Evolutionary conservation across 345 rosid genomes (phyloP).

Genomic region (Citrus cavaleriei): DNA sequence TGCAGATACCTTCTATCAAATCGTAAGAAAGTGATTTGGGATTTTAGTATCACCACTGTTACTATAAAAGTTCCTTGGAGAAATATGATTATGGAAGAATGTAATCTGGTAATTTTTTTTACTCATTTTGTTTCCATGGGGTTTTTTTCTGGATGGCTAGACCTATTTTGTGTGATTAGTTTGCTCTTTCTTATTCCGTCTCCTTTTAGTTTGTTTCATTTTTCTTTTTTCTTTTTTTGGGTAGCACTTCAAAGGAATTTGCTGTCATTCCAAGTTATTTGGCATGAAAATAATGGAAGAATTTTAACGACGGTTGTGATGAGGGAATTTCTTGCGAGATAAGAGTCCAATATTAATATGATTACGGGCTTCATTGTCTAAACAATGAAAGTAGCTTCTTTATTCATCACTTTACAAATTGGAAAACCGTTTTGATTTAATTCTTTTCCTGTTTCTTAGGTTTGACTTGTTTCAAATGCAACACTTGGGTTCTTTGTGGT

Average conservation of each 20-base stretch:
- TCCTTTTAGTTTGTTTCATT: not conserved
- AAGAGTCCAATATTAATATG: not conserved
- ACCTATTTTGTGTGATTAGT: not conserved
- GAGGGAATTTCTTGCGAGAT: not conserved
- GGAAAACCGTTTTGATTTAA: not conserved
- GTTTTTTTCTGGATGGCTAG: not conserved
- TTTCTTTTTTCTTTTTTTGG: too few relatives aligned
- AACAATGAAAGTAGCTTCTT: not conserved
- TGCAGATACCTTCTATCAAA: constrained; percentile 66
- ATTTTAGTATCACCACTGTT: constrained; percentile 46
- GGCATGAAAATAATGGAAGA: not conserved
- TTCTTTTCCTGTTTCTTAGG: not conserved
- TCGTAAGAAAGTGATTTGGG: constrained; percentile 58
- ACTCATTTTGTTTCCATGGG: not conserved
- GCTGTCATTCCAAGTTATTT: not conserved
- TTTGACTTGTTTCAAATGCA: not conserved
- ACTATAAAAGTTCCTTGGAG: constrained; percentile 48
- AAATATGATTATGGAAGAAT: constrained; percentile 38
- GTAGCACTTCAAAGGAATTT: too few relatives aligned
- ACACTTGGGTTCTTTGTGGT: not conserved
- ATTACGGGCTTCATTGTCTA: not conserved
- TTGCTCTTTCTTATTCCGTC: not conserved
- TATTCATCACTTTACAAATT: not conserved
- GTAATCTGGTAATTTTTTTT: constrained; percentile 53
- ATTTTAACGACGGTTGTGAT: not conserved